Percentiles rank a stretch among this genome's conserved stretches.
These are phyloP conservation scores for Quercus dentata DNA, from an alignment of 306 rosid species.

Conservation along the genomic window DNA sequence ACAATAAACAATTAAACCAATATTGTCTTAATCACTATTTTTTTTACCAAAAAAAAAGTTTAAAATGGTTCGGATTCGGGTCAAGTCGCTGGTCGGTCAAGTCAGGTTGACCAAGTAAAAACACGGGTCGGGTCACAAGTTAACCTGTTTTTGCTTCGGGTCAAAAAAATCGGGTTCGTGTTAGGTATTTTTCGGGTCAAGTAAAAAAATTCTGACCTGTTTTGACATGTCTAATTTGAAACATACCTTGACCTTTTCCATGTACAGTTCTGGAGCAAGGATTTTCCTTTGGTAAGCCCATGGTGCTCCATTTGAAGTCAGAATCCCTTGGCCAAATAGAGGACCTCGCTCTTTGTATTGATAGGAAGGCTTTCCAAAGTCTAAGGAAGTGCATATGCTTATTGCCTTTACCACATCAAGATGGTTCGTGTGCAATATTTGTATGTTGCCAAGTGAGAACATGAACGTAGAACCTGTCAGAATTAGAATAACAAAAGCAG, in stretches of 20 bases:
- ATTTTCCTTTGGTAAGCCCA: constrained; percentile 45
- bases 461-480: constrained; percentile 27
- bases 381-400: constrained; percentile 31
- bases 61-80: too few relatives aligned
- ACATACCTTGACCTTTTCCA: constrained; percentile 34
- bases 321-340: constrained; percentile 39
- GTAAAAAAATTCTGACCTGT: too few relatives aligned
- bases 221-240: too few relatives aligned
- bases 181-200: too few relatives aligned
- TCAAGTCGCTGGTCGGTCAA: too few relatives aligned
- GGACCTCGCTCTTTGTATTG: constrained; percentile 22
- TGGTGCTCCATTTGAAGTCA: constrained; percentile 34
- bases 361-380: constrained; percentile 37
- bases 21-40: too few relatives aligned
- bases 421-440: constrained; percentile 26
- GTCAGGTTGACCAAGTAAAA: too few relatives aligned
- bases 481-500: neutral
- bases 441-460: constrained; percentile 42
- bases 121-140: too few relatives aligned
- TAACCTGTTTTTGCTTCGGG: too few relatives aligned
- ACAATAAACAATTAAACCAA: too few relatives aligned
- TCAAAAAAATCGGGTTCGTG: too few relatives aligned
- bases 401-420: constrained; percentile 27
- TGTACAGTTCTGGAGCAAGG: constrained; percentile 29
- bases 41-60: too few relatives aligned